Evolutionary conservation across 768 basidiomycete genomes (phyloP).

Genomic region (Sporobolomyces roseus): DNA sequence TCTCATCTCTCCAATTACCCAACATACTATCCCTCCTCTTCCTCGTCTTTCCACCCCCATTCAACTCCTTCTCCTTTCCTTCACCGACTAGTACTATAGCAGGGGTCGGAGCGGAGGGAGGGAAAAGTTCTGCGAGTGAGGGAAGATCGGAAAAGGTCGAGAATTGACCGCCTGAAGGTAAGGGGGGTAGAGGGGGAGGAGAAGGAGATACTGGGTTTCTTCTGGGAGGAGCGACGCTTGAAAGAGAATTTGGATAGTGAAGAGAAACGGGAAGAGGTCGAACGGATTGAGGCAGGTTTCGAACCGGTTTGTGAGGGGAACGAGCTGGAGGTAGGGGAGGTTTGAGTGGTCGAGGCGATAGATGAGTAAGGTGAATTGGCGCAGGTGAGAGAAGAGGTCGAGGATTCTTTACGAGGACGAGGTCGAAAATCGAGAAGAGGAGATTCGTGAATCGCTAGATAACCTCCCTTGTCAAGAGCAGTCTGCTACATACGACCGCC

Average conservation of each 20-base stretch:
- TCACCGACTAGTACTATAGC: background rate
- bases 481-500: too few relatives aligned
- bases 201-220: background rate
- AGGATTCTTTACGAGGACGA: too few relatives aligned
- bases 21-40: constrained; percentile 8
- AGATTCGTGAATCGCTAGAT: background rate
- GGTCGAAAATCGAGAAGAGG: too few relatives aligned
- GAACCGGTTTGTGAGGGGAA: background rate
- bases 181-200: too few relatives aligned
- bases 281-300: constrained; percentile 2
- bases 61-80: background rate
- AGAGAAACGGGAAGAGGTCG: background rate
- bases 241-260: background rate
- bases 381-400: background rate
- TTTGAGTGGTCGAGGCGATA: constrained; percentile 4
- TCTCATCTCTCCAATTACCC: background rate
- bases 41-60: constrained; percentile 1
- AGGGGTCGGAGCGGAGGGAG: constrained; percentile 2
- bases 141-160: background rate
- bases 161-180: too few relatives aligned
- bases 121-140: background rate
- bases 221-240: too few relatives aligned
- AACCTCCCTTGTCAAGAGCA: too few relatives aligned
- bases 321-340: background rate
- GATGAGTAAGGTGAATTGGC: background rate